phyloP scores from a whole-genome alignment of 2,329 filamentous ascomycete genomes.

The Colletotrichum horii region DNA sequence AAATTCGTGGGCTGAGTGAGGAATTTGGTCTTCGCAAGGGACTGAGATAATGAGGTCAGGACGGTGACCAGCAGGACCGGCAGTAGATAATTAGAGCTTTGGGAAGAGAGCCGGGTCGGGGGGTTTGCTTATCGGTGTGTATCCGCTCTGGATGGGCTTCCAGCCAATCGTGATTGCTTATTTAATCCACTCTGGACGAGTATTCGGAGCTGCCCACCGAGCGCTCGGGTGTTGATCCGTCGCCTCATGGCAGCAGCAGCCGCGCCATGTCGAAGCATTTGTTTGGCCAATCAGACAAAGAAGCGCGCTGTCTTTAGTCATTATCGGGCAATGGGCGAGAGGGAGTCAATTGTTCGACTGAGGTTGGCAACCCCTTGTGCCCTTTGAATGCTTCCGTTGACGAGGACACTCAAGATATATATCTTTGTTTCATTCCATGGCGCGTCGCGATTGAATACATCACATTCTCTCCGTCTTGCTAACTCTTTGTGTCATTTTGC shows the following conservation, averaged over 20 bases:
- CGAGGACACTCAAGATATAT: neutral
- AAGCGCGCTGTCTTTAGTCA: constrained; percentile 6
- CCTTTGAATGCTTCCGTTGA: neutral
- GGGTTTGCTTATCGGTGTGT: constrained; percentile 14
- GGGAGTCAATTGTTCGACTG: neutral
- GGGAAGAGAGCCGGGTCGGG: neutral
- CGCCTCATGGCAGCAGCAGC: neutral
- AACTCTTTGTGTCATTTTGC: neutral
- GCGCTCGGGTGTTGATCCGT: neutral
- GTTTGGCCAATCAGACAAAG: neutral
- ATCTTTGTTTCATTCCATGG: neutral
- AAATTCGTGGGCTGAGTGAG: neutral
- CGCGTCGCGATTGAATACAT: neutral
- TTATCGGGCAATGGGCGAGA: neutral
- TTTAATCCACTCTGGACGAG: neutral
- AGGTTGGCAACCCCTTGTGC: neutral
- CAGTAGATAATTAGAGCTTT: constrained; percentile 6
- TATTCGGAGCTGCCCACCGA: neutral
- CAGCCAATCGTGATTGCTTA: neutral
- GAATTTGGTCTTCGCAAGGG: neutral
- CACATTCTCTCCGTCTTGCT: neutral
- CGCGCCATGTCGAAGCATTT: neutral
- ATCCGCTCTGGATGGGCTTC: neutral
- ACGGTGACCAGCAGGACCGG: neutral
- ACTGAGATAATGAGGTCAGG: constrained; percentile 19